These are phyloP conservation scores for Candolleomyces efflorescens DNA, from an alignment of 768 basidiomycete genomes.

Conservation along the genomic window DNA sequence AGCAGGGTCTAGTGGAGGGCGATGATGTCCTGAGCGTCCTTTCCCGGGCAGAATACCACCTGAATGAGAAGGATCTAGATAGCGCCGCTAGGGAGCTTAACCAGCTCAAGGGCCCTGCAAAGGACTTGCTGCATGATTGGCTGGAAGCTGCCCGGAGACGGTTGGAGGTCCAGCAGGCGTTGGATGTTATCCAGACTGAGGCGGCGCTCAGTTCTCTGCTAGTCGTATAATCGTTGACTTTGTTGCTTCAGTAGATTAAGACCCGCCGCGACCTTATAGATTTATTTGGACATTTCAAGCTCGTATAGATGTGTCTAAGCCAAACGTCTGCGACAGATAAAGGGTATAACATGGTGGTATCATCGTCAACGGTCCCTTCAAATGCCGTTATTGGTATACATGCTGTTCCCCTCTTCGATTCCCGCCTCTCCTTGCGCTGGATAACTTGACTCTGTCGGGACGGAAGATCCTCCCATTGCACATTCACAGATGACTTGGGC, in stretches of 20 bases:
- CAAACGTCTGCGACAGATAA: too few species aligned
- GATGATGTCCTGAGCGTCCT: conserved; percentile 84
- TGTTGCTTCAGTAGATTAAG: conserved; percentile 15
- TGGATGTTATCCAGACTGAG: conserved; percentile 83
- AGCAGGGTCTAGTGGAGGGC: conserved; percentile 75
- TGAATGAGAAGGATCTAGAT: conserved; percentile 92
- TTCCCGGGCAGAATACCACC: conserved; percentile 81
- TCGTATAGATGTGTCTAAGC: background rate
- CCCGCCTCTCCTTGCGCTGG: background rate
- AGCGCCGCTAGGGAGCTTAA: conserved; percentile 88
- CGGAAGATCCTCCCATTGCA: conserved; percentile 44
- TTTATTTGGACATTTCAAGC: background rate
- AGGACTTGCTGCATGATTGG: conserved; percentile 79
- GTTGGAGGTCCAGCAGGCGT: conserved; percentile 87
- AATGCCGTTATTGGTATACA: too few species aligned
- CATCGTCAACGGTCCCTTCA: too few species aligned
- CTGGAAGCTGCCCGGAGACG: conserved; percentile 81
- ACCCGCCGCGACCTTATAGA: conserved; percentile 15
- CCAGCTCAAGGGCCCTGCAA: conserved; percentile 79
- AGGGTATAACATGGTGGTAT: too few species aligned
- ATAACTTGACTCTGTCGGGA: background rate
- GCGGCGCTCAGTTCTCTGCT: conserved; percentile 79
- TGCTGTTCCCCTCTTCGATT: too few species aligned
- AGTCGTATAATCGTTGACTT: conserved; percentile 48
- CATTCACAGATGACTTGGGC: conserved; percentile 89